A percentile compares a stretch with the other conserved stretches of the same genome.
Evolutionary conservation across 176 grass and related monocot species (phyloP).

Genomic region (Rhipidocladum racemiflorum): DNA sequence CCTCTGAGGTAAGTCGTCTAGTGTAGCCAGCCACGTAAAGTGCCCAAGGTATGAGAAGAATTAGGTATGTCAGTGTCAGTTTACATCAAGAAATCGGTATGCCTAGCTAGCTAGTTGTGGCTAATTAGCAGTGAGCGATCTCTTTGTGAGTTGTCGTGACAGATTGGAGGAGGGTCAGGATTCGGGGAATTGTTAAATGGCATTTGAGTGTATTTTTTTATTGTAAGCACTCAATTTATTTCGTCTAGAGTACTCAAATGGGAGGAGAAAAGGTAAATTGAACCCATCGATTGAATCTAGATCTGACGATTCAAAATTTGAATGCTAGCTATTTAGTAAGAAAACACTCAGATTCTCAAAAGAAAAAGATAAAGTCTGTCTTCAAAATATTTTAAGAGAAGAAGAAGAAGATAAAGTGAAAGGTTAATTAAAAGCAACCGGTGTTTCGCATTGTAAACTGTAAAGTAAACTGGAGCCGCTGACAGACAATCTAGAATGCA

Average conservation of each 20-base stretch:
- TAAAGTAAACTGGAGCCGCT: neutral
- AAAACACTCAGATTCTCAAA: too few species aligned
- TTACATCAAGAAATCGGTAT: constrained; percentile 55
- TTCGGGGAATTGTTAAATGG: neutral
- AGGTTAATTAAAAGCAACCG: neutral
- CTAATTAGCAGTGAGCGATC: neutral
- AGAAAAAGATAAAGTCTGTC: neutral
- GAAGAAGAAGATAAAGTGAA: constrained; percentile 25
- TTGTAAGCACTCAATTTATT: too few species aligned
- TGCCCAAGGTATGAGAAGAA: constrained; percentile 2
- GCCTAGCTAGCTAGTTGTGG: constrained; percentile 14
- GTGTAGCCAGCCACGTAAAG: constrained; percentile 29
- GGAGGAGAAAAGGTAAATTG: too few species aligned
- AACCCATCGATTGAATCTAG: too few species aligned
- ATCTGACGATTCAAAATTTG: too few species aligned
- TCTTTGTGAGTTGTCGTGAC: neutral
- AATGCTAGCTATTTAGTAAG: too few species aligned
- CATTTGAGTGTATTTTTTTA: too few species aligned
- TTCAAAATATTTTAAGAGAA: too few species aligned
- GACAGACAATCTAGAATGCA: constrained; percentile 34
- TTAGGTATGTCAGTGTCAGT: constrained; percentile 51
- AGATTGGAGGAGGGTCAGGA: constrained; percentile 2
- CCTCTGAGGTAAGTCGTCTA: neutral
- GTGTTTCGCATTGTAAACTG: neutral
- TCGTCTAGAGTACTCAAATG: too few species aligned